Percentiles rank a stretch among this genome's conserved stretches.
These are phyloP conservation scores for Dothiorella sarmentorum DNA, from an alignment of 2,329 filamentous ascomycete species.

Conservation along the genomic window DNA sequence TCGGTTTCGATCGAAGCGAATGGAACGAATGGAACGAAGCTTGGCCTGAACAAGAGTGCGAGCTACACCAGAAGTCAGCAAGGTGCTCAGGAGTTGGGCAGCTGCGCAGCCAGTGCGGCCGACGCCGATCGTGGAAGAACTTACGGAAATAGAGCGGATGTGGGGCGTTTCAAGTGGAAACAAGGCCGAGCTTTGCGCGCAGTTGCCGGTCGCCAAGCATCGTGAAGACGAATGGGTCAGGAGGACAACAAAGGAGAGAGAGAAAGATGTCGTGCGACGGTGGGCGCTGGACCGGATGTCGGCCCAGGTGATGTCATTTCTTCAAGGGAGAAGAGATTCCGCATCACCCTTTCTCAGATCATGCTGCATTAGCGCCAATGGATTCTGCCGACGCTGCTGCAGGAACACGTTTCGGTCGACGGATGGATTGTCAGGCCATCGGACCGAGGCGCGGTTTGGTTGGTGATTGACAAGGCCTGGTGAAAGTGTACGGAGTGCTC, in stretches of 20 bases:
- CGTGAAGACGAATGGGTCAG: not conserved
- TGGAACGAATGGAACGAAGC: not conserved
- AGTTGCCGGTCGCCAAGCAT: not conserved
- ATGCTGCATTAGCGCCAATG: conserved; percentile 3
- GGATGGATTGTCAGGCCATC: not conserved
- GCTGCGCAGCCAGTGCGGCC: not conserved
- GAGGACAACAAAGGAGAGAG: not conserved
- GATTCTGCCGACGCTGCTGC: not conserved
- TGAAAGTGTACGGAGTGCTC: no score
- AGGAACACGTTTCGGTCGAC: conserved; percentile 4
- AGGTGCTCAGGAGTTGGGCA: not conserved
- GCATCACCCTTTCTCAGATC: not conserved
- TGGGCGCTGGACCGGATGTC: conserved; percentile 1
- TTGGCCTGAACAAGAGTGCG: not conserved
- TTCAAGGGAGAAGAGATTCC: not conserved
- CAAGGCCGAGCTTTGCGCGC: not conserved
- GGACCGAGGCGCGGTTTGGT: not conserved
- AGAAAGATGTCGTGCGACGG: not conserved
- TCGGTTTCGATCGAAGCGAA: no score
- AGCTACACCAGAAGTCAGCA: not conserved
- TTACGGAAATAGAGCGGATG: not conserved
- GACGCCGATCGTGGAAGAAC: not conserved
- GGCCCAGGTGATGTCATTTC: not conserved
- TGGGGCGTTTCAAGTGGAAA: not conserved
- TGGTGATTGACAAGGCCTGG: not conserved